Percentiles rank a stretch among this genome's conserved stretches.
phyloP scores from a whole-genome alignment of 2,329 filamentous ascomycete genomes.

The Periglandula ipomoeae region DNA sequence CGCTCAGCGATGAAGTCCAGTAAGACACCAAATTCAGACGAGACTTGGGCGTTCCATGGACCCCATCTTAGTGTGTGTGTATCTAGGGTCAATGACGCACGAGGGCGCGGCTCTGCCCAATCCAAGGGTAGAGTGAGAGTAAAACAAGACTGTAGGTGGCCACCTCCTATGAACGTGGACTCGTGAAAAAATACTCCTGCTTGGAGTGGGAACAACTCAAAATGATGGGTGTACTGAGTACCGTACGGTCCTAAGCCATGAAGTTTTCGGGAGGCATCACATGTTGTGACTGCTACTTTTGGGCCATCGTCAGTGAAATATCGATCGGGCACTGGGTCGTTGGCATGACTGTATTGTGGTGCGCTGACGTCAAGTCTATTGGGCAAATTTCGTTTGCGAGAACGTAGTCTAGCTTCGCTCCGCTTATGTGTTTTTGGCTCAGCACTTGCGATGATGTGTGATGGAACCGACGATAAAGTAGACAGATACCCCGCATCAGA shows the following conservation, averaged over 20 bases:
- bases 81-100: conserved; percentile 36
- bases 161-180: conserved; percentile 48
- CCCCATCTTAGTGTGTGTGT: conserved; percentile 44
- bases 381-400: conserved; percentile 36
- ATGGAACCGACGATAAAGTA: not conserved
- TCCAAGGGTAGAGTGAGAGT: conserved; percentile 16
- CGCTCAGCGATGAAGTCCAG: conserved; percentile 49
- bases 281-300: conserved; percentile 8
- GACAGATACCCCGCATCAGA: not conserved
- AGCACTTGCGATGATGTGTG: not conserved
- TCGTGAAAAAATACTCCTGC: conserved; percentile 49
- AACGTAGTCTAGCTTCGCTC: conserved; percentile 17
- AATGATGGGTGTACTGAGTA: conserved; percentile 51
- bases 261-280: conserved; percentile 24
- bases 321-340: conserved; percentile 36
- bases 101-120: conserved; percentile 19
- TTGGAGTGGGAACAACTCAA: conserved; percentile 52
- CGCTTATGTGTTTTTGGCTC: not conserved
- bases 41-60: conserved; percentile 46
- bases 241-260: conserved; percentile 50
- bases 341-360: conserved; percentile 42
- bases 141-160: conserved; percentile 25
- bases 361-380: conserved; percentile 37
- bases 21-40: conserved; percentile 53
- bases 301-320: conserved; percentile 1